Evolutionary conservation across 257 asterid species (phyloP), one percentile per base, ranked within the genome.

Genomic region (Nicotiana obtusifolia): DNA sequence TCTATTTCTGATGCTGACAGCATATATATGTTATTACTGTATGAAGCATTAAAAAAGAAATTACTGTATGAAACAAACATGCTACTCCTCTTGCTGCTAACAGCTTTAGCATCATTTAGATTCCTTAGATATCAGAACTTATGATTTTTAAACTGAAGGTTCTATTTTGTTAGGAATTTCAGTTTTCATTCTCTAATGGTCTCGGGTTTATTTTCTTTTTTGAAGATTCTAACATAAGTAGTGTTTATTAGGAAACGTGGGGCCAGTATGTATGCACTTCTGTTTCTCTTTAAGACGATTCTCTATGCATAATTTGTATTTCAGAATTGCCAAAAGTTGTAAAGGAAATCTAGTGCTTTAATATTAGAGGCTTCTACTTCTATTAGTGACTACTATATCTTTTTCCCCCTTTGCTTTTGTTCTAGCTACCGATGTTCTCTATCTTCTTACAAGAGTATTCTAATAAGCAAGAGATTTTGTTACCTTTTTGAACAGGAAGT

Each of bases 401-500:
- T 73, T 22, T 64, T 26, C 0, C 0, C 5, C 5, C 35, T 26
- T 26, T 62, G 37, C 41, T 7, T 47, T 47, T 26, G 35, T 47
- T 47, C 22, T 26, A 69, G 30, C 44, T 41, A 11, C 20, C 11
- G 56, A 5, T 69, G 33, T 41, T 5, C 44, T 44, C 17, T 22
- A 22, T 71, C 78, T 47, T 71, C 78, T 47, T 47, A 71, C 60
- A 44, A 44, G 15, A 71, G 22, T 71, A 73, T 73, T 73, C 62
- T 33, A 33, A 61, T 62, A 78, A 31, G 31, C 33, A 60, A 71
- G n/a, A 37, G 68, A 41, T 20, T 60, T 16, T 59, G 22, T 47
- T 47, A 7, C 31, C 0, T 44, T 82, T 64, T 87, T 30, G 33
- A 49, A 78, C 94, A 96, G 99, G 98, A 83, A 89, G 85, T 75